Evolutionary conservation across 345 rosid genomes (phyloP), one percentile per base, ranked within the genome.

Genomic region (Pseudoturritis turrita): DNA sequence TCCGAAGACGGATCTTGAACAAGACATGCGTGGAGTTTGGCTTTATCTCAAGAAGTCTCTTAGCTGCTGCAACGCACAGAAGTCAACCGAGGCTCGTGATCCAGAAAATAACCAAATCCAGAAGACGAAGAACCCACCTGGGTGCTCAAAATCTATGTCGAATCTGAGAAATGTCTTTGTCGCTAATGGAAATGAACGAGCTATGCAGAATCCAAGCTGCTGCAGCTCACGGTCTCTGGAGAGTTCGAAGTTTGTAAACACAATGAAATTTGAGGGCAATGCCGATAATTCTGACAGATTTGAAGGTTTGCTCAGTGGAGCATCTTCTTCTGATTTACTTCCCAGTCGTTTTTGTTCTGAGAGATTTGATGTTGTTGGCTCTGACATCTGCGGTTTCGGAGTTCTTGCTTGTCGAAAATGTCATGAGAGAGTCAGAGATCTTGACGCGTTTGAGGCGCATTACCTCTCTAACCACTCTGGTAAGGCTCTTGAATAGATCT

Each of bases 381-480:
- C 79, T 26, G 75, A 49, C 26, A 65, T 75, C 18, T 60, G 7
- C 46, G 72, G 70, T 37, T 78, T 69, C 15, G 56, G 83, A 36
- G 65, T 22, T 43, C 33, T 80, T 5, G 10, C 65, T 66, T 86
- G 96, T 83, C 80, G 74, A 14, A 88, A 72, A 69, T 91, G 92
- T 46, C 76, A 72, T 2, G 75, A 77, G 67, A 75, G 75, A 11
- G 81, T 78, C 21, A 78, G 67, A 68, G 82, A 79, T 35, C 68
- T 81, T 51, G 86, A 83, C 14, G 84, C 82, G 10, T 79, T 75
- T 35, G 91, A 86, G 72, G 73, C 65, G 2, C 93, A 84, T 73
- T 85, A 82, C 63, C 84, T 87, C 49, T 73, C 84, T 46, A 73
- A 71, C 22, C 96, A 87, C 77, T 83, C 87, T n/a, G 91, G 97